Percentiles rank a stretch among this genome's conserved stretches.
These are phyloP conservation scores for Cyberlindnera amylophila DNA, from an alignment of 805 yeast species.

Conservation along the genomic window DNA sequence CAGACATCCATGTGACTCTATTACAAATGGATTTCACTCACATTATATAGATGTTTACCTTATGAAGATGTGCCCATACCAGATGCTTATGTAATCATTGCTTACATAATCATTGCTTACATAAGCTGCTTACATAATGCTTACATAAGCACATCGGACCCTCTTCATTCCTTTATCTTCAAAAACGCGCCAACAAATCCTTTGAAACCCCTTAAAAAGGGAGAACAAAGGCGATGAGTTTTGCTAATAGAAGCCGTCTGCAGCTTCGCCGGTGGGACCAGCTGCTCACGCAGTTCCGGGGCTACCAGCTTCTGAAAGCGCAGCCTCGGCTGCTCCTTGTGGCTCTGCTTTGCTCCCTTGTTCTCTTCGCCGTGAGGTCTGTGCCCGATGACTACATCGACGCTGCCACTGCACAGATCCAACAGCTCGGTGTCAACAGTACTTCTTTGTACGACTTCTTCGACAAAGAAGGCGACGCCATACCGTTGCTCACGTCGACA, in stretches of 20 bases:
- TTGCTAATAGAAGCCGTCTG: not conserved
- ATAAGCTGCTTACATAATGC: no score
- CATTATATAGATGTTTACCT: no score
- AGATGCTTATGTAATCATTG: no score
- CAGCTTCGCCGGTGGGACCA: not conserved
- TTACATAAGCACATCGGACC: no score
- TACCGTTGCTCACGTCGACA: not conserved
- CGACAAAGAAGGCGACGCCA: not conserved
- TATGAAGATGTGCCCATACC: no score
- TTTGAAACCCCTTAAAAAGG: no score
- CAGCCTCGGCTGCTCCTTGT: not conserved
- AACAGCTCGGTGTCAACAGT: not conserved
- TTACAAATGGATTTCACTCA: no score
- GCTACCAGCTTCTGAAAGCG: not conserved
- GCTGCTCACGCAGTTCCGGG: not conserved
- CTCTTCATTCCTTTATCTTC: no score
- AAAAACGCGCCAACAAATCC: no score
- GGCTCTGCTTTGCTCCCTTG: not conserved
- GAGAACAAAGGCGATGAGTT: not conserved
- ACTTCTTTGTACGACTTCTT: constrained; percentile 7
- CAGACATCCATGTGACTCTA: no score
- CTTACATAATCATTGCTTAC: no score
- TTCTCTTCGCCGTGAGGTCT: not conserved
- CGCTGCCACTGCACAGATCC: not conserved
- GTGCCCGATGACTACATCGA: constrained; percentile 1